Percentiles rank a stretch among this genome's conserved stretches.
Evolutionary conservation across 306 rosid genomes (phyloP).

Genomic region (Ziziphus jujuba): DNA sequence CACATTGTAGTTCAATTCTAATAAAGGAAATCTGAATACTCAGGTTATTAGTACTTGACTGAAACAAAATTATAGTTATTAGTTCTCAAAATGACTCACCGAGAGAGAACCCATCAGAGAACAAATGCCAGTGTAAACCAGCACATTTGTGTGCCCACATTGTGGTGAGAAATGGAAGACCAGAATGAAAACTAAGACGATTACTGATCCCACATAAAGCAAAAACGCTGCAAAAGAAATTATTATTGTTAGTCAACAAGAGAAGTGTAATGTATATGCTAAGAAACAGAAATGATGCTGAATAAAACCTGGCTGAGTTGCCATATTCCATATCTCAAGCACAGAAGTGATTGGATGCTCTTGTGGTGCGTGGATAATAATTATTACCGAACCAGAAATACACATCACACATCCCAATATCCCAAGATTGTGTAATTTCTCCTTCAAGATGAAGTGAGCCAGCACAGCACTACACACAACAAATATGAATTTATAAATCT

Average conservation of each 20-base stretch:
- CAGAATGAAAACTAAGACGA: constrained; percentile 67
- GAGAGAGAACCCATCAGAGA: constrained; percentile 94
- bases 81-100: constrained; percentile 36
- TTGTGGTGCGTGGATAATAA: constrained; percentile 74
- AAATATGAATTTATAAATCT: constrained; percentile 14
- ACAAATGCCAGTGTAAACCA: constrained; percentile 78
- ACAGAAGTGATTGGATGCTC: constrained; percentile 69
- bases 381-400: constrained; percentile 67
- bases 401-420: constrained; percentile 83
- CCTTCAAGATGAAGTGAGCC: constrained; percentile 81
- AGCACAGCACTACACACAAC: constrained; percentile 62
- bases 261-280: constrained; percentile 11
- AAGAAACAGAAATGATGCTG: constrained; percentile 7
- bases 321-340: constrained; percentile 77
- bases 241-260: constrained; percentile 17
- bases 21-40: not conserved
- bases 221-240: constrained; percentile 64
- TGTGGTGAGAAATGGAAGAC: constrained; percentile 72
- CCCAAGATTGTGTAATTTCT: constrained; percentile 70
- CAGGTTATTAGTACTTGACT: not conserved
- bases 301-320: constrained; percentile 81
- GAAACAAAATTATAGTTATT: constrained; percentile 15
- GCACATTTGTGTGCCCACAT: constrained; percentile 76
- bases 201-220: constrained; percentile 61
- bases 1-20: not conserved